These are phyloP conservation scores for Radiomyces spectabilis DNA, from an alignment of 192 early-diverging fungal genomes.

Conservation along the genomic window DNA sequence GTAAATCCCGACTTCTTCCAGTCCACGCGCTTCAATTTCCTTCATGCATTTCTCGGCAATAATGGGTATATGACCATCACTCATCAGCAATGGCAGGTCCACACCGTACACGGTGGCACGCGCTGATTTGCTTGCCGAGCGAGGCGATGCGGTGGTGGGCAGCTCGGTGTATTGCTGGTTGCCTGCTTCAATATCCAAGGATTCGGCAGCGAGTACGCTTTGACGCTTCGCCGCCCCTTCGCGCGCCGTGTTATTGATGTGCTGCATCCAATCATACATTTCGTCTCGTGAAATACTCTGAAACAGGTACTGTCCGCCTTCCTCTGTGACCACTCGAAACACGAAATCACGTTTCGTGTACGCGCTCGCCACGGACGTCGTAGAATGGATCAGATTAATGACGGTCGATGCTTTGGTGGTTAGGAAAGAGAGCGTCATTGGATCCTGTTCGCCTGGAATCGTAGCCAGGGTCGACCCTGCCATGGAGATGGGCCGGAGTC, in stretches of 20 bases:
- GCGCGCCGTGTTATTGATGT: conserved; percentile 59
- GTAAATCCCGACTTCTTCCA: conserved; percentile 71
- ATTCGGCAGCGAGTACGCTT: conserved; percentile 59
- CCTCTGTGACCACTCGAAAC: conserved; percentile 74
- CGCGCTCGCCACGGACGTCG: conserved; percentile 55
- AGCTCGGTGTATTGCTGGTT: not conserved
- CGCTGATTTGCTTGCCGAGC: not conserved
- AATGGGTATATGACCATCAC: conserved; percentile 46
- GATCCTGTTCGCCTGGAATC: not conserved
- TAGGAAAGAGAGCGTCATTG: not conserved
- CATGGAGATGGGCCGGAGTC: conserved; percentile 8
- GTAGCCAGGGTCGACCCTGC: not conserved
- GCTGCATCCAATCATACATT: conserved; percentile 67
- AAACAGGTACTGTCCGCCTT: conserved; percentile 70
- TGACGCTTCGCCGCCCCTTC: conserved; percentile 63
- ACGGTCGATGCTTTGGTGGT: conserved; percentile 55
- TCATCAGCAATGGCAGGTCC: conserved; percentile 50
- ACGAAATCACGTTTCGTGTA: conserved; percentile 65
- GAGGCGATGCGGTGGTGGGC: not conserved
- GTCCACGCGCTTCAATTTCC: conserved; percentile 65
- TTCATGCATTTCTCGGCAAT: conserved; percentile 61
- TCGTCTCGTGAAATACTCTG: conserved; percentile 58
- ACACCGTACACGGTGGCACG: conserved; percentile 49
- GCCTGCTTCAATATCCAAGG: not conserved
- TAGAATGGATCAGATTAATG: conserved; percentile 72